These are phyloP conservation scores for Cicer arietinum DNA, from an alignment of 306 rosid genomes.

Conservation along the genomic window DNA sequence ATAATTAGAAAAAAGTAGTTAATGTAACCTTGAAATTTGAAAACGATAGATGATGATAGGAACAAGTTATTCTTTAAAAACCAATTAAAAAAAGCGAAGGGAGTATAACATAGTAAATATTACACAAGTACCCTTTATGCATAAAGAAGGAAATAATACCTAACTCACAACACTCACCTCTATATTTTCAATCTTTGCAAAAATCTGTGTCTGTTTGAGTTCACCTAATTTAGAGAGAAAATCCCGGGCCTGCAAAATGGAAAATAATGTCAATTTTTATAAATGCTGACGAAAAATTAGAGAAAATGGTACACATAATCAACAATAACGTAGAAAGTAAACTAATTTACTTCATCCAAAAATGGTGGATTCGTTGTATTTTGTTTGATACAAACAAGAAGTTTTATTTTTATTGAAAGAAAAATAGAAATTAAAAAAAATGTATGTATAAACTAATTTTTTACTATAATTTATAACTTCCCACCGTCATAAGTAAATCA, in stretches of 20 bases:
- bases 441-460: too few relatives aligned
- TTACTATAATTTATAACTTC: too few relatives aligned
- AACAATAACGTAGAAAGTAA: constrained; percentile 4
- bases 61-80: too few relatives aligned
- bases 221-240: constrained; percentile 51
- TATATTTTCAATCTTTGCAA: constrained; percentile 79
- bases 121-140: neutral
- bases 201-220: constrained; percentile 77
- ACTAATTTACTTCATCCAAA: too few relatives aligned
- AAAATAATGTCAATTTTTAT: neutral
- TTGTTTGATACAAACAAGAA: too few relatives aligned
- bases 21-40: too few relatives aligned
- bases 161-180: constrained; percentile 58
- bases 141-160: neutral
- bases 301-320: constrained; percentile 2
- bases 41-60: too few relatives aligned
- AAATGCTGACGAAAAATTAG: neutral
- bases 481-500: neutral
- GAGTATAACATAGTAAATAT: neutral
- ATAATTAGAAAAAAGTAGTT: too few relatives aligned
- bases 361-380: too few relatives aligned
- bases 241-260: constrained; percentile 66
- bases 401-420: too few relatives aligned
- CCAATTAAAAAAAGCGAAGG: too few relatives aligned
- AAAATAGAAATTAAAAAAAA: too few relatives aligned